A percentile compares a stretch with the other conserved stretches of the same genome.
phyloP scores from a whole-genome alignment of 2,329 filamentous ascomycete genomes.

The Colletotrichum sp. region DNA sequence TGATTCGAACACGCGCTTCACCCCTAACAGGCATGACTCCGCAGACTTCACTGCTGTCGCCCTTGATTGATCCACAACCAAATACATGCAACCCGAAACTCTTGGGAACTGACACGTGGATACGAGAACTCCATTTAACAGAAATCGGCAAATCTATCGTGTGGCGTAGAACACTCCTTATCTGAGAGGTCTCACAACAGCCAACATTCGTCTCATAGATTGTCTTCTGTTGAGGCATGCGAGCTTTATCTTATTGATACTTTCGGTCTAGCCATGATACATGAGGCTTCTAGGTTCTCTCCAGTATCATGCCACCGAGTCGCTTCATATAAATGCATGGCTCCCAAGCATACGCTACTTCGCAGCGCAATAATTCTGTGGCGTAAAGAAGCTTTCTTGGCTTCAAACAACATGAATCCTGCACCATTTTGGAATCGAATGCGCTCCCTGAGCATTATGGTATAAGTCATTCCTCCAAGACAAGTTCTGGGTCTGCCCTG shows the following conservation, averaged over 20 bases:
- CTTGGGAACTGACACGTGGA: rapidly evolving
- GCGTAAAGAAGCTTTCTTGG: rapidly evolving
- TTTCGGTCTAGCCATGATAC: background rate
- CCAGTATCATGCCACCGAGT: background rate
- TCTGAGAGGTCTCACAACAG: background rate
- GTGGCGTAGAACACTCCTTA: background rate
- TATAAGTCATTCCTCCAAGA: background rate
- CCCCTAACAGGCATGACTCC: rapidly evolving
- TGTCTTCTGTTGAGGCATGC: background rate
- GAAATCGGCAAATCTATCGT: background rate
- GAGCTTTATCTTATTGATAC: background rate
- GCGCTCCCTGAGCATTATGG: background rate
- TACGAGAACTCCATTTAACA: rapidly evolving
- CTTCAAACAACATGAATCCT: background rate
- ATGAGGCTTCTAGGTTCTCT: background rate
- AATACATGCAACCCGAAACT: background rate
- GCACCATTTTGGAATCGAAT: background rate
- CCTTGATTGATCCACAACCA: too few species aligned
- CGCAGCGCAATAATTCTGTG: background rate
- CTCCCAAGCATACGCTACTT: background rate
- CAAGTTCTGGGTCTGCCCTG: background rate
- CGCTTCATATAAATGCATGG: background rate
- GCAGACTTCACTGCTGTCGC: too few species aligned
- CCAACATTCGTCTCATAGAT: background rate
- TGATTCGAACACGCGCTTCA: background rate